phyloP scores from a whole-genome alignment of 2,329 filamentous ascomycete genomes.

The Ophiosphaerella narmari region DNA sequence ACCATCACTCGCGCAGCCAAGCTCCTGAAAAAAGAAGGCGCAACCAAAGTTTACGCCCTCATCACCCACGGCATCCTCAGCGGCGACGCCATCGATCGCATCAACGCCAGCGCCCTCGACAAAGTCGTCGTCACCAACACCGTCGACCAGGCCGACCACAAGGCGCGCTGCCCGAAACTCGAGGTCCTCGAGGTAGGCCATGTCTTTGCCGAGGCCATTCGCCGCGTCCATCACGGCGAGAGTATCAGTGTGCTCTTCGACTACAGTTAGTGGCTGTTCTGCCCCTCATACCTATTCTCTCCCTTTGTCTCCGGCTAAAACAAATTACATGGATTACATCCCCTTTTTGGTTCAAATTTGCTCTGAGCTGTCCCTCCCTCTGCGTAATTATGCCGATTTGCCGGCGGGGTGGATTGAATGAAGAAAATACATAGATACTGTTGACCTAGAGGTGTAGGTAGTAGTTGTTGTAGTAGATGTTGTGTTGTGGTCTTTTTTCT shows the following conservation, averaged over 20 bases:
- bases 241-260: conserved; percentile 96
- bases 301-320: too few relatives aligned
- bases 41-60: conserved; percentile 86
- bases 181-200: conserved; percentile 87
- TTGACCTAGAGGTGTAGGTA: too few relatives aligned
- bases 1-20: conserved; percentile 96
- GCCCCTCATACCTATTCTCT: too few relatives aligned
- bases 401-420: too few relatives aligned
- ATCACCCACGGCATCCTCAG: conserved; percentile 95
- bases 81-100: conserved; percentile 89
- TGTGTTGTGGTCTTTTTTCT: too few relatives aligned
- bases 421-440: too few relatives aligned
- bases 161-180: conserved; percentile 78
- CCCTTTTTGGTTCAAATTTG: too few relatives aligned
- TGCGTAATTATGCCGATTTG: too few relatives aligned
- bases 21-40: conserved; percentile 90
- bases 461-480: too few relatives aligned
- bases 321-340: too few relatives aligned
- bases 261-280: conserved; percentile 62
- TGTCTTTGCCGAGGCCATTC: conserved; percentile 92
- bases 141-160: conserved; percentile 85
- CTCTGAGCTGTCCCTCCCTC: too few relatives aligned
- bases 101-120: conserved; percentile 91
- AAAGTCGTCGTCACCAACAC: conserved; percentile 96
- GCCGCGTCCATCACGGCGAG: conserved; percentile 95